Conservation (phyloP, 1,284 basidiomycete species). For the Leucoagaricus sp. region DNA sequence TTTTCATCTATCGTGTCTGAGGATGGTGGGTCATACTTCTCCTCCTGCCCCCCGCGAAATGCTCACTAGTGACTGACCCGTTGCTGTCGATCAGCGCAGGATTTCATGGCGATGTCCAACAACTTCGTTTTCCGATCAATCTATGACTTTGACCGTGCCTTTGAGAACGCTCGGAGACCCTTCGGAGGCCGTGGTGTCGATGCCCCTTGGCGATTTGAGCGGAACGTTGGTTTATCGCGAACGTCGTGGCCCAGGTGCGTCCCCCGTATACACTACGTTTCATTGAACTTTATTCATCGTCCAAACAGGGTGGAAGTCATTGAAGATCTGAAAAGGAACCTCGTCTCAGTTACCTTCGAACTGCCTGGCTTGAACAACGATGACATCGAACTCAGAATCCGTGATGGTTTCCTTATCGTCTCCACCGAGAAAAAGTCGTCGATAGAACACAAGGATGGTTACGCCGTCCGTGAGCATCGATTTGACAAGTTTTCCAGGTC, state of each 20-base stretch:
- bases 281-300: not conserved
- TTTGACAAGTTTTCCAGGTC: conserved; percentile 17
- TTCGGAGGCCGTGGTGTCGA: not conserved
- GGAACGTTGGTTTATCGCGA: not conserved
- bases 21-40: no score
- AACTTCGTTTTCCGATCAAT: conserved; percentile 6
- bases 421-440: conserved; percentile 9
- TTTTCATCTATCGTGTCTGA: no score
- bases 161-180: conserved; percentile 6
- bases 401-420: conserved; percentile 9
- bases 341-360: conserved; percentile 46
- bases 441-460: conserved; percentile 12
- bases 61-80: no score
- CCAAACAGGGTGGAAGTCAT: conserved; percentile 46
- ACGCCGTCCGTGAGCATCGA: conserved; percentile 13
- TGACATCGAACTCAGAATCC: conserved; percentile 12
- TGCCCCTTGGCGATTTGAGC: not conserved
- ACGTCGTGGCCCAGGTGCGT: not conserved
- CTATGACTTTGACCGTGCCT: conserved; percentile 8
- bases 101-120: no score
- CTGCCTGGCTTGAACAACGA: conserved; percentile 15
- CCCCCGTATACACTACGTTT: not conserved
- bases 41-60: no score
- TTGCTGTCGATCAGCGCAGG: no score
- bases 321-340: conserved; percentile 40